Percentiles rank a stretch among this genome's conserved stretches.
phyloP scores from a whole-genome alignment of 345 rosid genomes.

The Carallia brachiata region DNA sequence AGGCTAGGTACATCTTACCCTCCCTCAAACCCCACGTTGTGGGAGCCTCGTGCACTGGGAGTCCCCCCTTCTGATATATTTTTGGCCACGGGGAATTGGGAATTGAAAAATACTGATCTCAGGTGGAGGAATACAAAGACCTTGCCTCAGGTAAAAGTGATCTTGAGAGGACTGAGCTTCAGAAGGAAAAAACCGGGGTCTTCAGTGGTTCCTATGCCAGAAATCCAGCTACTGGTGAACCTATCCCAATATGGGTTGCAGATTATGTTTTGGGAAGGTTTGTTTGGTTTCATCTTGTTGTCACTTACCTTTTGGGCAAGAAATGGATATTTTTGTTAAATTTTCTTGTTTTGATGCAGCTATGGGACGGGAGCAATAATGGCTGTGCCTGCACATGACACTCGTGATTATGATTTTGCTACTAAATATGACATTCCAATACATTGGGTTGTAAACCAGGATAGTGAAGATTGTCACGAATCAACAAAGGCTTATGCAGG shows the following conservation, averaged over 20 bases:
- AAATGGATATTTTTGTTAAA: neutral
- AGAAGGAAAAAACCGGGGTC: conserved; percentile 88
- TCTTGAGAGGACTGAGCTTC: conserved; percentile 95
- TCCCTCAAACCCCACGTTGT: no score
- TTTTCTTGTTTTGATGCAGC: conserved; percentile 38
- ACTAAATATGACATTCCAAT: conserved; percentile 67
- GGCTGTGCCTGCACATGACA: conserved; percentile 96
- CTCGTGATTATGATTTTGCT: conserved; percentile 84
- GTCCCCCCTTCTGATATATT: neutral
- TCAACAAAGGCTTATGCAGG: conserved; percentile 57
- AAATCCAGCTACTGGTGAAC: conserved; percentile 81
- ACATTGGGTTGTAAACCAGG: conserved; percentile 58
- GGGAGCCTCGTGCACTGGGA: no score
- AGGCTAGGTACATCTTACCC: no score
- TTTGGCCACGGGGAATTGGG: conserved; percentile 6
- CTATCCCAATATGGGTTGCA: conserved; percentile 92
- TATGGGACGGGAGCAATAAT: conserved; percentile 98
- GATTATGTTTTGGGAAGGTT: conserved; percentile 86
- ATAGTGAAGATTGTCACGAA: conserved; percentile 39
- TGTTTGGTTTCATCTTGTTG: conserved; percentile 11
- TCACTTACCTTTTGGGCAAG: conserved; percentile 12
- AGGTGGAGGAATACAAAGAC: conserved; percentile 88
- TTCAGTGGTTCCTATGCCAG: conserved; percentile 77
- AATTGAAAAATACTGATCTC: conserved; percentile 14
- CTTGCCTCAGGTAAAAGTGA: conserved; percentile 82